Evolutionary conservation across 2,329 filamentous ascomycete species (phyloP).

Genomic region (Alternaria atra): DNA sequence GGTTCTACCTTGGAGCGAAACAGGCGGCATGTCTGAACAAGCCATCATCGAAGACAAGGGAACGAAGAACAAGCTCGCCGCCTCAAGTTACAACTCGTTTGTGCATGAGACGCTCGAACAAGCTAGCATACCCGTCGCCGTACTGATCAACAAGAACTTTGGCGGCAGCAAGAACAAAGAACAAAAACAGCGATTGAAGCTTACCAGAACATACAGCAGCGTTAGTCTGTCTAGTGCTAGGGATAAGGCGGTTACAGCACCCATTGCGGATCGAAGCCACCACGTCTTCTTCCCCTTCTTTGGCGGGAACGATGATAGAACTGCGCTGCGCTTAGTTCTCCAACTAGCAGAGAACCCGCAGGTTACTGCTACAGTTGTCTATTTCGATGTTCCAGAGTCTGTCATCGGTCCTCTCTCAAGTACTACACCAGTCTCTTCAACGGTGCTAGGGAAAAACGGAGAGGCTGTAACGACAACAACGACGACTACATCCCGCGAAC

Average conservation of each 20-base stretch:
- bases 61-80: conserved; percentile 66
- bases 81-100: conserved; percentile 74
- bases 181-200: conserved; percentile 18
- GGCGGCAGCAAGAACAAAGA: conserved; percentile 58
- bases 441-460: conserved; percentile 24
- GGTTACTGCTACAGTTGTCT: conserved; percentile 79
- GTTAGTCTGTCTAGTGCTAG: conserved; percentile 62
- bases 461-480: conserved; percentile 20
- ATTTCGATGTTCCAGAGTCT: conserved; percentile 56
- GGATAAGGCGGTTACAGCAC: conserved; percentile 64
- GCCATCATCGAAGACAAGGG: conserved; percentile 59
- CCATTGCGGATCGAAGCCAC: conserved; percentile 74
- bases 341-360: conserved; percentile 83
- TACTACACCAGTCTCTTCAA: conserved; percentile 12
- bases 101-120: conserved; percentile 72
- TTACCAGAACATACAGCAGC: conserved; percentile 43
- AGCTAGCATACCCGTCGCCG: conserved; percentile 73
- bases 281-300: conserved; percentile 90
- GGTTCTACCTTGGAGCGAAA: conserved; percentile 89
- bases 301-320: conserved; percentile 81
- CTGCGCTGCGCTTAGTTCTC: conserved; percentile 80
- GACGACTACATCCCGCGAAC: conserved; percentile 42
- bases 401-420: conserved; percentile 25
- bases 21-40: conserved; percentile 76
- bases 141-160: conserved; percentile 80